These are phyloP conservation scores for Yamadazyma triangularis DNA, from an alignment of 1,139 yeast species.

Conservation along the genomic window DNA sequence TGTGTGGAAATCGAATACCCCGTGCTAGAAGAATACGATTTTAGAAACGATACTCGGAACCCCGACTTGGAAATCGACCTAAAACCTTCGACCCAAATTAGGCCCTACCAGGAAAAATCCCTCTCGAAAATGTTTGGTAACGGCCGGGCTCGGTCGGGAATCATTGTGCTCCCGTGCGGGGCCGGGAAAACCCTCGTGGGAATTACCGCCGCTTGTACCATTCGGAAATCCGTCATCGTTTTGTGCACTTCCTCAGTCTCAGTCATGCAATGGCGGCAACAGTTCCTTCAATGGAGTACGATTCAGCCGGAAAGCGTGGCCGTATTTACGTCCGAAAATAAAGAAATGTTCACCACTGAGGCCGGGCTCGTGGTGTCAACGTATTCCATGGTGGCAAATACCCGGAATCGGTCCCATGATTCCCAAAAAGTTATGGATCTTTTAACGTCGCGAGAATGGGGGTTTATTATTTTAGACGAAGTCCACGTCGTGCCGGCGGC, in stretches of 20 bases:
- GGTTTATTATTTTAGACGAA: slow-evolving; percentile 93
- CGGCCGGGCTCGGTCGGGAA: slow-evolving; percentile 98
- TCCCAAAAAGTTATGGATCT: slow-evolving; percentile 99
- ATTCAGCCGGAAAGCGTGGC: slow-evolving; percentile 97
- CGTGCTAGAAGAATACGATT: slow-evolving; percentile 94
- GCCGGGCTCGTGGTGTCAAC: slow-evolving; percentile 97
- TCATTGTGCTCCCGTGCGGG: slow-evolving; percentile 97
- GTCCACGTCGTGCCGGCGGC: slow-evolving; percentile 99
- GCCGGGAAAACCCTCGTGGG: slow-evolving; percentile 99
- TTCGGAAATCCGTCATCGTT: slow-evolving; percentile 91
- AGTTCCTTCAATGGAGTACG: slow-evolving; percentile 97
- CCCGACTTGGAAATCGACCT: slow-evolving; percentile 91
- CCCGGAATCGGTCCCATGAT: slow-evolving; percentile 93
- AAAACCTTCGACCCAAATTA: slow-evolving; percentile 94
- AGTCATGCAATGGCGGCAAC: slow-evolving; percentile 99
- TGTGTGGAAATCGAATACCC: slow-evolving; percentile 98
- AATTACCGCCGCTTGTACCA: slow-evolving; percentile 98
- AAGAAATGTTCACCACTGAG: slow-evolving; percentile 93
- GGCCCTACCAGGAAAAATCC: slow-evolving; percentile 97
- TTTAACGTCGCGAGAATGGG: slow-evolving; percentile 96
- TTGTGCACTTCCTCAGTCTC: slow-evolving; percentile 97
- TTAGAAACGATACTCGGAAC: slow-evolving; percentile 86
- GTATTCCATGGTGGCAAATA: slow-evolving; percentile 97
- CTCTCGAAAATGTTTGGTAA: slow-evolving; percentile 97
- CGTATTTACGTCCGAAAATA: slow-evolving; percentile 94